phyloP scores from a whole-genome alignment of 2,329 filamentous ascomycete species.

The Elsinoe batatas region DNA sequence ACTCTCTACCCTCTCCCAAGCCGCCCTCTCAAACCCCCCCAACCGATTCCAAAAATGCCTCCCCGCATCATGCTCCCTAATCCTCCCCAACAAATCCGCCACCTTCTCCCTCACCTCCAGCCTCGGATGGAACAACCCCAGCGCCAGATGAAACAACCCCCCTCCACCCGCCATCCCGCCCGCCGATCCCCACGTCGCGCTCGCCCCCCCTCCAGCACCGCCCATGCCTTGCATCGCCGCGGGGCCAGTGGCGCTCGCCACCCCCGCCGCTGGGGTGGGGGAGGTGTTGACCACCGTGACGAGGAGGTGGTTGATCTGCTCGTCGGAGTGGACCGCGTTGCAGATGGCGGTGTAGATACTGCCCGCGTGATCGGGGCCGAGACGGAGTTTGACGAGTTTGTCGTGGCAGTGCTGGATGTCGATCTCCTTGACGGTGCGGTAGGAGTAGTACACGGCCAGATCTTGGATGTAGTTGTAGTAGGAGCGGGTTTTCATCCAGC shows the following conservation, averaged over 20 bases:
- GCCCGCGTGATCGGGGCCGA: constrained; percentile 64
- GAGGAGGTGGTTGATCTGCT: constrained; percentile 59
- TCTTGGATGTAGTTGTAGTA: constrained; percentile 79
- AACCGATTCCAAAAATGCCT: constrained; percentile 85
- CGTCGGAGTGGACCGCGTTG: constrained; percentile 55
- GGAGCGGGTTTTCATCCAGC: constrained; percentile 89
- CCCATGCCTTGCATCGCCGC: constrained; percentile 15
- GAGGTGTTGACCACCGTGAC: constrained; percentile 22
- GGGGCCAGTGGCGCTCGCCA: constrained; percentile 5
- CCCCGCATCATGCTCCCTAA: constrained; percentile 79
- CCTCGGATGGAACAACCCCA: constrained; percentile 87
- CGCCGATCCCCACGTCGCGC: constrained; percentile 18
- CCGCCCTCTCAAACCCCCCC: constrained; percentile 80
- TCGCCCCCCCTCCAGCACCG: constrained; percentile 15
- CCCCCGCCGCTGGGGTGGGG: constrained; percentile 18
- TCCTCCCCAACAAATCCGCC: constrained; percentile 69
- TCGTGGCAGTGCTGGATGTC: constrained; percentile 91
- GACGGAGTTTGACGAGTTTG: constrained; percentile 70
- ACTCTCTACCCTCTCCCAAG: constrained; percentile 67
- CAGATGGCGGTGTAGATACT: constrained; percentile 76
- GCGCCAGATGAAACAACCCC: constrained; percentile 79
- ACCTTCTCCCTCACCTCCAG: constrained; percentile 67
- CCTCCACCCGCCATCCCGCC: constrained; percentile 78
- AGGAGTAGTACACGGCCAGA: constrained; percentile 26
- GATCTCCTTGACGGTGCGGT: constrained; percentile 59